These are phyloP conservation scores for Tuber magnatum DNA, from an alignment of 495 filamentous ascomycete genomes.

Conservation along the genomic window DNA sequence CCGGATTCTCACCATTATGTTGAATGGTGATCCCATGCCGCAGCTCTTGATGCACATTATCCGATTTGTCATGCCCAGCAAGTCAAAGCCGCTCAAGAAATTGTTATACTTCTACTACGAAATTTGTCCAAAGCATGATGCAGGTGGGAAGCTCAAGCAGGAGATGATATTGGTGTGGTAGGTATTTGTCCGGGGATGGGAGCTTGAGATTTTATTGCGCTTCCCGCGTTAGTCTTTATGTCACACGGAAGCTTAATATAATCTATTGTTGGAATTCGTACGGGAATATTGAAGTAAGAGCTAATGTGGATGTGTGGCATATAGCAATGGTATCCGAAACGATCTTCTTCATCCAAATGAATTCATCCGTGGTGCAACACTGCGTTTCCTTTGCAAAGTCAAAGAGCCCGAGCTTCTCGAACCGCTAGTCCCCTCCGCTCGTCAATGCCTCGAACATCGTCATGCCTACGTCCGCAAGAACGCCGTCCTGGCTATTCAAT, in stretches of 20 bases:
- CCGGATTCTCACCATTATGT: constrained; percentile 90
- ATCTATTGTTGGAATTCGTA: background rate
- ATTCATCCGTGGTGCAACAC: constrained; percentile 92
- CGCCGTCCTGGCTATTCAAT: constrained; percentile 87
- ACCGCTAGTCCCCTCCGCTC: constrained; percentile 82
- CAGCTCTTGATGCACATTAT: constrained; percentile 98
- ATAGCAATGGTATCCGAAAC: constrained; percentile 92
- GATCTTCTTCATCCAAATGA: constrained; percentile 97
- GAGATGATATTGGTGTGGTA: constrained; percentile 99
- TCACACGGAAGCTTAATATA: constrained; percentile 3
- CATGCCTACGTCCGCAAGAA: constrained; percentile 98
- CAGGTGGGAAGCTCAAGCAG: constrained; percentile 88
- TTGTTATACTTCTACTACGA: constrained; percentile 98
- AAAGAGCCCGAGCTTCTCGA: constrained; percentile 94
- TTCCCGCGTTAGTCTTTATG: background rate
- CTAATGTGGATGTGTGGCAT: constrained; percentile 9
- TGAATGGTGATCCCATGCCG: constrained; percentile 95
- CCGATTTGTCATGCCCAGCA: constrained; percentile 97
- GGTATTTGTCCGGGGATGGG: constrained; percentile 36
- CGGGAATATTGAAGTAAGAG: background rate
- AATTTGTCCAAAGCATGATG: constrained; percentile 92
- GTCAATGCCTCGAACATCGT: constrained; percentile 85
- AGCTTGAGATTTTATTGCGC: background rate
- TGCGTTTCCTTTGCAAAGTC: constrained; percentile 94
- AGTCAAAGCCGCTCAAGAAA: constrained; percentile 95